phyloP scores from a whole-genome alignment of 768 basidiomycete genomes.

The Daedalea quercina region DNA sequence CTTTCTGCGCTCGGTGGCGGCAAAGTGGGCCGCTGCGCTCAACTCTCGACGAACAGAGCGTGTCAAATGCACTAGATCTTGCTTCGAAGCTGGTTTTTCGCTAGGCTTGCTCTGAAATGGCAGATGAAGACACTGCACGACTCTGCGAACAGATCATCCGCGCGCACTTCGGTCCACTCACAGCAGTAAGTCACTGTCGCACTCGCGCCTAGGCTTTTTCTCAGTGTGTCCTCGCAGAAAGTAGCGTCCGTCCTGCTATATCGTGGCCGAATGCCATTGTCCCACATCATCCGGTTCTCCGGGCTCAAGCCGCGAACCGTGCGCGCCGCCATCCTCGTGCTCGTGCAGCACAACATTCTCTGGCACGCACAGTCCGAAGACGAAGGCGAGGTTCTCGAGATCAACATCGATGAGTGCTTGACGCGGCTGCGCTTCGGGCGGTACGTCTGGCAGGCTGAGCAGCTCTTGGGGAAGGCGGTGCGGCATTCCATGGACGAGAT shows the following conservation, averaged over 20 bases:
- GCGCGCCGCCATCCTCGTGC: slow-evolving; percentile 63
- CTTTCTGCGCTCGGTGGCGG: no score
- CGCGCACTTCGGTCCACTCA: slow-evolving; percentile 59
- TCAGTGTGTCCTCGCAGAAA: slow-evolving; percentile 36
- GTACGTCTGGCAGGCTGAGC: slow-evolving; percentile 69
- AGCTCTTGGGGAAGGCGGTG: slow-evolving; percentile 66
- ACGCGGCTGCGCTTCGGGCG: slow-evolving; percentile 77
- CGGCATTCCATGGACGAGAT: slow-evolving; percentile 20
- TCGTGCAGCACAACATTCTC: slow-evolving; percentile 88
- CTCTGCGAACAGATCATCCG: slow-evolving; percentile 58
- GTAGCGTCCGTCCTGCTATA: slow-evolving; percentile 70
- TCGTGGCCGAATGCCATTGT: slow-evolving; percentile 72
- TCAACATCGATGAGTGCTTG: slow-evolving; percentile 81
- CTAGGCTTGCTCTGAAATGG: no score
- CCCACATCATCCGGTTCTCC: slow-evolving; percentile 64
- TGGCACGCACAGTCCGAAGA: slow-evolving; percentile 75
- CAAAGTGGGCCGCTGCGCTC: no score
- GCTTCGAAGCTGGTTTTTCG: no score
- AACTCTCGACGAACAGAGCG: no score
- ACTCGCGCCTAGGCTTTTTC: neutral
- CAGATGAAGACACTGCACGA: slow-evolving; percentile 53
- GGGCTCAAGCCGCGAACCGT: slow-evolving; percentile 59
- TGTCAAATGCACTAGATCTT: no score
- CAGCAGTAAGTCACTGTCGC: slow-evolving; percentile 42
- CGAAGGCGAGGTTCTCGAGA: slow-evolving; percentile 72